These are phyloP conservation scores for Colletotrichum coccodes DNA, from an alignment of 2,329 filamentous ascomycete genomes.

Conservation along the genomic window DNA sequence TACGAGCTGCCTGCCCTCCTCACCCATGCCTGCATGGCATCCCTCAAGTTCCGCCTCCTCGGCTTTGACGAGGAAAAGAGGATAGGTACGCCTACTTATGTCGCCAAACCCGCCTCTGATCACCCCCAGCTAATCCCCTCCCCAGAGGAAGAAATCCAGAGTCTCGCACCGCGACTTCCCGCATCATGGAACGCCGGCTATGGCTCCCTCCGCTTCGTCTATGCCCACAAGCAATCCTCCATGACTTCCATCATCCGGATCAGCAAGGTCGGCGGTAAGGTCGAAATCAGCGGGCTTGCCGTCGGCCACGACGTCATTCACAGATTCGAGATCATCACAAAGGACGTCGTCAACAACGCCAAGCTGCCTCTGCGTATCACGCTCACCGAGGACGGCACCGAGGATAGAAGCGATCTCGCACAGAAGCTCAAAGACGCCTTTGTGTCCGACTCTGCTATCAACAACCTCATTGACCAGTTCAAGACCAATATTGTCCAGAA, in stretches of 20 bases:
- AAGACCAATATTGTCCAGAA: conserved; percentile 86
- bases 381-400: conserved; percentile 51
- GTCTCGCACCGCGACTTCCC: conserved; percentile 73
- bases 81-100: conserved; percentile 62
- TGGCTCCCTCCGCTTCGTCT: conserved; percentile 83
- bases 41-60: conserved; percentile 81
- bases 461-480: conserved; percentile 76
- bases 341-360: conserved; percentile 77
- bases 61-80: conserved; percentile 87
- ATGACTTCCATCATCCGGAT: conserved; percentile 87
- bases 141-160: conserved; percentile 66
- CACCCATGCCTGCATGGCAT: conserved; percentile 83
- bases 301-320: conserved; percentile 84
- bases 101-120: not conserved
- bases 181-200: conserved; percentile 81
- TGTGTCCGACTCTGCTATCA: conserved; percentile 76
- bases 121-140: conserved; percentile 30
- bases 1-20: conserved; percentile 89
- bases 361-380: conserved; percentile 67
- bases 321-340: conserved; percentile 77
- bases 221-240: conserved; percentile 85
- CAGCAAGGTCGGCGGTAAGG: conserved; percentile 83
- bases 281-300: conserved; percentile 83
- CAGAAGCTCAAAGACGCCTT: conserved; percentile 71
- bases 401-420: conserved; percentile 61